Conservation (phyloP, 768 basidiomycete genomes). For the Rhizopogon vinicolor region DNA sequence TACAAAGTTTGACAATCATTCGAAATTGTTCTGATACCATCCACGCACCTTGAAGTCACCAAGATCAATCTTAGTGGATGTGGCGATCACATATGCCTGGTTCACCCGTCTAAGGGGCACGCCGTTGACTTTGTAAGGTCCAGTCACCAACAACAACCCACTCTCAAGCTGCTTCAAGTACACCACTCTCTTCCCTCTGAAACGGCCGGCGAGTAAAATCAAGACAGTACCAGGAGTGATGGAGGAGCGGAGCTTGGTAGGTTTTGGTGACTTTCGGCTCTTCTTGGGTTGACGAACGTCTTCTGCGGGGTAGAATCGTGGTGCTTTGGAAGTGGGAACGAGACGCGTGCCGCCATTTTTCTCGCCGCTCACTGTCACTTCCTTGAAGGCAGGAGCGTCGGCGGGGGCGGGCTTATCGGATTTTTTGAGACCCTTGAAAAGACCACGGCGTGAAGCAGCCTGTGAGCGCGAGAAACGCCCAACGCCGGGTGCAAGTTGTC, state of each 20-base stretch:
- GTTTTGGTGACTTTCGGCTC: conserved; percentile 81
- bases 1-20: background rate
- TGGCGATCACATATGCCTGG: conserved; percentile 98
- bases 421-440: conserved; percentile 85
- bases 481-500: conserved; percentile 78
- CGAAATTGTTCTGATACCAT: background rate
- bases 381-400: conserved; percentile 58
- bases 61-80: conserved; percentile 90
- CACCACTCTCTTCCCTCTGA: conserved; percentile 97
- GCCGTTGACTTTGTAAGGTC: conserved; percentile 97
- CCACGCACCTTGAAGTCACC: conserved; percentile 62
- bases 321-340: conserved; percentile 80
- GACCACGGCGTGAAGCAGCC: conserved; percentile 74
- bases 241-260: conserved; percentile 73
- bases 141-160: conserved; percentile 92
- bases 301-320: conserved; percentile 93
- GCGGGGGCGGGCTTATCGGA: conserved; percentile 58
- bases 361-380: conserved; percentile 81
- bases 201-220: conserved; percentile 96
- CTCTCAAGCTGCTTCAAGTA: conserved; percentile 94
- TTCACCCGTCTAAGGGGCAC: conserved; percentile 97
- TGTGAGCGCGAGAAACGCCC: conserved; percentile 82
- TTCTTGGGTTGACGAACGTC: conserved; percentile 90
- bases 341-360: conserved; percentile 90
- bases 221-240: conserved; percentile 94